phyloP scores from a whole-genome alignment of 1,139 yeast genomes.

The Saccharomyces hybrid region DNA sequence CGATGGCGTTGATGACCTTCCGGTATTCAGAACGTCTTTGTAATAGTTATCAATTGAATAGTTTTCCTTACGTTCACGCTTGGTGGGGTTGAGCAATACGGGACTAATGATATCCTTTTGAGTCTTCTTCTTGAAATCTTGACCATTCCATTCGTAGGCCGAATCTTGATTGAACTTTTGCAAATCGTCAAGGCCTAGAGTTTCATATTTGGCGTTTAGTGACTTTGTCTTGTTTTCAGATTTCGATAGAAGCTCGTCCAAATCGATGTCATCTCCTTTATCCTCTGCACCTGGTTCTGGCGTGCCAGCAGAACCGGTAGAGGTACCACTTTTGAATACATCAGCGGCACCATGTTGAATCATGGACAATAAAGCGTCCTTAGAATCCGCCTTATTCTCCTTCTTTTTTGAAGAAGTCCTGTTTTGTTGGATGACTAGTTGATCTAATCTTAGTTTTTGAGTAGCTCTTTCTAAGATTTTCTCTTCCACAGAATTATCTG shows the following conservation, averaged over 20 bases:
- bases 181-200: conserved; percentile 82
- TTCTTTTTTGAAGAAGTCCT: conserved; percentile 43
- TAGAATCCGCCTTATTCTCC: conserved; percentile 45
- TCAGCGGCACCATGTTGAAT: conserved; percentile 94
- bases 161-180: conserved; percentile 65
- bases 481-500: conserved; percentile 94
- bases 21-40: conserved; percentile 66
- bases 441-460: conserved; percentile 85
- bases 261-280: conserved; percentile 49
- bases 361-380: conserved; percentile 87
- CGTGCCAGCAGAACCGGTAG: conserved; percentile 18
- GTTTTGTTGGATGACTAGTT: conserved; percentile 93
- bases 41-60: conserved; percentile 74
- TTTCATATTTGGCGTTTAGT: conserved; percentile 70
- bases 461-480: conserved; percentile 94
- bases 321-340: conserved; percentile 48
- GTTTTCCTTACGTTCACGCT: conserved; percentile 71
- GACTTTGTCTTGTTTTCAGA: conserved; percentile 79
- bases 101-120: conserved; percentile 35
- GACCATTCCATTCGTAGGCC: conserved; percentile 83
- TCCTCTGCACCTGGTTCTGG: conserved; percentile 32
- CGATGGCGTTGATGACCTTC: conserved; percentile 48
- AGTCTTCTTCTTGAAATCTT: conserved; percentile 64
- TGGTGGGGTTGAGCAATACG: conserved; percentile 64
- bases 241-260: conserved; percentile 65